phyloP scores from a whole-genome alignment of 2,329 filamentous ascomycete genomes.

The Fusarium dlaminii region DNA sequence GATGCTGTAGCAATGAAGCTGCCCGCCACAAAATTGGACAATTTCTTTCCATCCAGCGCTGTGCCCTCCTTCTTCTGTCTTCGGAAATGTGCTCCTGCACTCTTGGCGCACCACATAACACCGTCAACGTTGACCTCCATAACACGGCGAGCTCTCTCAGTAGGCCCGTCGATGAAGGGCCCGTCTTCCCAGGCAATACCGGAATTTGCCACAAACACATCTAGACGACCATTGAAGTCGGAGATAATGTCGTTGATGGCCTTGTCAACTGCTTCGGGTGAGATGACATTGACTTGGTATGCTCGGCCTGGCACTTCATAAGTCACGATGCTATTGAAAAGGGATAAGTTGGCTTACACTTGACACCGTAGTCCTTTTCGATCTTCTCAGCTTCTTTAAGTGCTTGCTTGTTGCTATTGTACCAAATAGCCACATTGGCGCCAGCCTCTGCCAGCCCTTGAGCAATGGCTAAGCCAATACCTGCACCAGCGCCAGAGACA shows the following conservation, averaged over 20 bases:
- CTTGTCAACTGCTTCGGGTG: constrained; percentile 60
- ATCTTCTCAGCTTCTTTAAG: constrained; percentile 70
- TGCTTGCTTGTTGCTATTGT: constrained; percentile 74
- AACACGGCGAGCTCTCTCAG: constrained; percentile 73
- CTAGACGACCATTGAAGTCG: constrained; percentile 79
- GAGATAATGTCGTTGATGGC: constrained; percentile 63
- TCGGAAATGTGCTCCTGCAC: constrained; percentile 74
- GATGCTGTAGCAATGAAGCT: constrained; percentile 82
- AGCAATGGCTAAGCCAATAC: constrained; percentile 73
- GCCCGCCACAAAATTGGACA: constrained; percentile 69
- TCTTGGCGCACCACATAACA: constrained; percentile 79
- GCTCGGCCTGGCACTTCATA: constrained; percentile 61
- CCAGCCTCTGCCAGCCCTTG: constrained; percentile 74
- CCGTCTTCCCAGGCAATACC: constrained; percentile 79
- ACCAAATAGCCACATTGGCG: constrained; percentile 78
- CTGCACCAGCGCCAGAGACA: constrained; percentile 72
- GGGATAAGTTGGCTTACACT: constrained; percentile 58
- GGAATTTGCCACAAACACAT: constrained; percentile 82
- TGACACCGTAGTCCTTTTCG: constrained; percentile 72
- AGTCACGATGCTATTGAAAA: not conserved
- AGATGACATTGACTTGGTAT: constrained; percentile 69
- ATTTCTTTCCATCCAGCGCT: constrained; percentile 67
- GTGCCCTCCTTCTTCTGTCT: constrained; percentile 75
- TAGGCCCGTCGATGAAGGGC: constrained; percentile 70
- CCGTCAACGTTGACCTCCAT: constrained; percentile 78